Evolutionary conservation across 345 rosid genomes (phyloP).

Genomic region (Eucalyptus sideroxylon): DNA sequence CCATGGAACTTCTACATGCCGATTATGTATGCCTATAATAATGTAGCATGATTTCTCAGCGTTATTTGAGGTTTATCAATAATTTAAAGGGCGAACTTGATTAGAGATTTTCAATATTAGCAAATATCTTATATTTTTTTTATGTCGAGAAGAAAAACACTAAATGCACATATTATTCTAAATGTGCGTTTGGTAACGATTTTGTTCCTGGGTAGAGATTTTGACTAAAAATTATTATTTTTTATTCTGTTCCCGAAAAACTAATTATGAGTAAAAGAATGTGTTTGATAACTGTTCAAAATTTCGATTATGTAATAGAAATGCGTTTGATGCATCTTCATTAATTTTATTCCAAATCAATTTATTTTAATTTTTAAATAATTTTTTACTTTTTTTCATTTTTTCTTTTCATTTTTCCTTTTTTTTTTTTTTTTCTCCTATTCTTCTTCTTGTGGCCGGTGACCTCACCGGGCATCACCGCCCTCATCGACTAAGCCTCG

Average conservation of each 20-base stretch:
- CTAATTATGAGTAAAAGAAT: too few species aligned
- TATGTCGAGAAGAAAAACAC: neutral
- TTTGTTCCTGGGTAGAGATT: rapidly evolving
- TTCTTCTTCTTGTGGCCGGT: too few species aligned
- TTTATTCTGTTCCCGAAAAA: rapidly evolving
- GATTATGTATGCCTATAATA: neutral
- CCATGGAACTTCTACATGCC: neutral
- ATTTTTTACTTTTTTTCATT: too few species aligned
- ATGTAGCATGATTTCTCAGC: neutral
- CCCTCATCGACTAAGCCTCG: too few species aligned
- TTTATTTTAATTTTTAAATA: too few species aligned
- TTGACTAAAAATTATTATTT: rapidly evolving
- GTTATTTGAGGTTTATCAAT: neutral
- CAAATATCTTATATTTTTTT: neutral
- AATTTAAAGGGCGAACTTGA: neutral
- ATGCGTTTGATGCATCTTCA: too few species aligned
- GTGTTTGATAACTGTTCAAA: too few species aligned
- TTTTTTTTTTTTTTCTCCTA: too few species aligned
- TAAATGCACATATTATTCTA: rapidly evolving
- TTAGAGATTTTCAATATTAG: neutral
- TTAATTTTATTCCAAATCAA: too few species aligned
- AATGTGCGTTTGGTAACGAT: rapidly evolving
- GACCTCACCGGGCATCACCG: too few species aligned
- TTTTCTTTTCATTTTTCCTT: rapidly evolving
- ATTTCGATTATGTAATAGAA: rapidly evolving